Evolutionary conservation across 1,284 basidiomycete genomes (phyloP).

Genomic region (Ceratobasidium sp.): DNA sequence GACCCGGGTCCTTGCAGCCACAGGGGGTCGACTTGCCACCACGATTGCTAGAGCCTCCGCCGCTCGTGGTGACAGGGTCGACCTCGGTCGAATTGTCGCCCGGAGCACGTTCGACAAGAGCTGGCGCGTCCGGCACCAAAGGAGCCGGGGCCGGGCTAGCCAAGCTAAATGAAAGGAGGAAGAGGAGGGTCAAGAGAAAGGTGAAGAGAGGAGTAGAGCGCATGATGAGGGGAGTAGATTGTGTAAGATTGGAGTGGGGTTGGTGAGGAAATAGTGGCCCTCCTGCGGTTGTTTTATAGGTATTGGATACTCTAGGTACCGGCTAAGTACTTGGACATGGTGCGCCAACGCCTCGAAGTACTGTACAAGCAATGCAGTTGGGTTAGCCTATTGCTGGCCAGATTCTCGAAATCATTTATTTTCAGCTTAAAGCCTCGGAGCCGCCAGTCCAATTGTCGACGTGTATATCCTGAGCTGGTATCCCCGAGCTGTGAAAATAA

Average conservation of each 20-base stretch:
- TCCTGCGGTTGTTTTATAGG: too few species aligned
- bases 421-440: too few species aligned
- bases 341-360: too few species aligned
- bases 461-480: too few species aligned
- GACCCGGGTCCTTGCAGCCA: neutral
- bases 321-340: too few species aligned
- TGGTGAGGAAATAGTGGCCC: neutral
- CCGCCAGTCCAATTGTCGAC: too few species aligned
- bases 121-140: neutral
- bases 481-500: too few species aligned
- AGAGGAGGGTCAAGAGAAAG: neutral
- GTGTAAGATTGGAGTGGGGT: neutral
- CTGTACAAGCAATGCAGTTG: too few species aligned
- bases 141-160: neutral
- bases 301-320: too few species aligned
- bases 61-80: neutral
- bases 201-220: neutral
- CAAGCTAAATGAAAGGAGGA: neutral
- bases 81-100: neutral
- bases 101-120: neutral
- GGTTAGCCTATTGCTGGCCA: too few species aligned
- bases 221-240: neutral
- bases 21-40: neutral
- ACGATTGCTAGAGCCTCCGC: neutral
- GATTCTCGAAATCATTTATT: too few species aligned